Percentiles rank a stretch among this genome's conserved stretches.
These are phyloP conservation scores for Thinopyrum obtusiflorum DNA, from an alignment of 202 grass and related monocot species.

Conservation along the genomic window DNA sequence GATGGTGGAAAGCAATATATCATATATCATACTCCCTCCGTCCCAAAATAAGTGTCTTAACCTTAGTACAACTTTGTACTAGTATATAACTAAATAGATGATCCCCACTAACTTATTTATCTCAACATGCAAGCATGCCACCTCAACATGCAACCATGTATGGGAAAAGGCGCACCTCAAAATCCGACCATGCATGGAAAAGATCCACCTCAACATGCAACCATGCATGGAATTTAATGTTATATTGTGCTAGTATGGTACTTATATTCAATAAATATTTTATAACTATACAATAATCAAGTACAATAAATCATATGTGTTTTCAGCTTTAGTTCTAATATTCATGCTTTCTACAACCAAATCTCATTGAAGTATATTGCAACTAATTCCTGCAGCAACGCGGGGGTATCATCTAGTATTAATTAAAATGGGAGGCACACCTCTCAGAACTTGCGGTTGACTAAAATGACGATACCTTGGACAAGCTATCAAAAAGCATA, in stretches of 20 bases:
- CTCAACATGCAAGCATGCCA: not conserved
- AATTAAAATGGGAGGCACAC: not conserved
- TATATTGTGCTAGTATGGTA: not conserved
- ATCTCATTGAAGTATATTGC: not conserved
- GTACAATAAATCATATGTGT: not conserved
- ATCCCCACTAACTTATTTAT: not conserved
- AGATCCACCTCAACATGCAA: no score
- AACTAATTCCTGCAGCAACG: no score
- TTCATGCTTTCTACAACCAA: no score
- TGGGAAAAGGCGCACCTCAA: not conserved
- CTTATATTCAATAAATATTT: not conserved
- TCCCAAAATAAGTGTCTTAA: no score
- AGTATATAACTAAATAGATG: not conserved
- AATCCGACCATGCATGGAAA: not conserved
- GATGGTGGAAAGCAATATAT: not conserved
- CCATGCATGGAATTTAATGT: no score
- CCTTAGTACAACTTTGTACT: no score
- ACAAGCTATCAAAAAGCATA: constrained; percentile 98
- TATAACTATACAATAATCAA: not conserved
- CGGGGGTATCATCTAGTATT: not conserved
- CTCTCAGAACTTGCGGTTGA: constrained; percentile 16
- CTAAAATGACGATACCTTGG: constrained; percentile 58
- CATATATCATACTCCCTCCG: not conserved
- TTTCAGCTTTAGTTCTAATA: not conserved
- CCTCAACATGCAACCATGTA: not conserved